Evolutionary conservation across 257 asterid species (phyloP).

Genomic region (Gentiana macrophylla): DNA sequence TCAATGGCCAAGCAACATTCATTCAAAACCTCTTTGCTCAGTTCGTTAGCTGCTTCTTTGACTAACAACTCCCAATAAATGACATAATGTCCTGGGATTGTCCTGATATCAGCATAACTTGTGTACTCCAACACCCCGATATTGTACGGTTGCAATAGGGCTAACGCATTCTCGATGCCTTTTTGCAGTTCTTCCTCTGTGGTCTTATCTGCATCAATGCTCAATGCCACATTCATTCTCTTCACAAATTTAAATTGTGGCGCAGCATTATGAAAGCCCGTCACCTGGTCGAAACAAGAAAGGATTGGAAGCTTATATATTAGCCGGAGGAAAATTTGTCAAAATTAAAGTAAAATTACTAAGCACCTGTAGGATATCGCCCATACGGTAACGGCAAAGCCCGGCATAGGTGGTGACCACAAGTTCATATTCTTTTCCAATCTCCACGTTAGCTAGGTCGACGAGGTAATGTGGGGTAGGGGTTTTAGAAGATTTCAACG

Average conservation of each 20-base stretch:
- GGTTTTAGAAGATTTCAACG: conserved; percentile 8
- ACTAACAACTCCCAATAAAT: conserved; percentile 57
- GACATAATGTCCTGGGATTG: conserved; percentile 10
- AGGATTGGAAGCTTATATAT: no score
- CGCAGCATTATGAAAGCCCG: conserved; percentile 51
- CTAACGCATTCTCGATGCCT: neutral
- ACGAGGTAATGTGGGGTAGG: conserved; percentile 36
- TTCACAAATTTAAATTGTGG: conserved; percentile 66
- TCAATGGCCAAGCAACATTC: conserved; percentile 54
- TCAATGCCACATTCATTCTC: conserved; percentile 41
- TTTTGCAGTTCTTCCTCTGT: conserved; percentile 61
- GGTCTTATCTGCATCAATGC: conserved; percentile 38
- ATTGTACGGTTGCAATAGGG: conserved; percentile 16
- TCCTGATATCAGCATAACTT: conserved; percentile 45
- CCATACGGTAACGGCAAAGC: conserved; percentile 52
- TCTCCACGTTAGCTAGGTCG: conserved; percentile 45
- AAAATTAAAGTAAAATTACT: no score
- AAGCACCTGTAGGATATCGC: conserved; percentile 45
- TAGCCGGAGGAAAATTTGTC: no score
- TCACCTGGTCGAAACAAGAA: conserved; percentile 17
- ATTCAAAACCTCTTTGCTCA: conserved; percentile 28
- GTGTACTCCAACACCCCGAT: conserved; percentile 59
- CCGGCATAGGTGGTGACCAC: conserved; percentile 54
- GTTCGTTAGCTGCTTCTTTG: conserved; percentile 26
- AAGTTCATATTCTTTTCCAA: conserved; percentile 53